Evolutionary conservation across 257 asterid genomes (phyloP), one percentile per base, ranked within the genome.

Genomic region (Solanum pennellii): DNA sequence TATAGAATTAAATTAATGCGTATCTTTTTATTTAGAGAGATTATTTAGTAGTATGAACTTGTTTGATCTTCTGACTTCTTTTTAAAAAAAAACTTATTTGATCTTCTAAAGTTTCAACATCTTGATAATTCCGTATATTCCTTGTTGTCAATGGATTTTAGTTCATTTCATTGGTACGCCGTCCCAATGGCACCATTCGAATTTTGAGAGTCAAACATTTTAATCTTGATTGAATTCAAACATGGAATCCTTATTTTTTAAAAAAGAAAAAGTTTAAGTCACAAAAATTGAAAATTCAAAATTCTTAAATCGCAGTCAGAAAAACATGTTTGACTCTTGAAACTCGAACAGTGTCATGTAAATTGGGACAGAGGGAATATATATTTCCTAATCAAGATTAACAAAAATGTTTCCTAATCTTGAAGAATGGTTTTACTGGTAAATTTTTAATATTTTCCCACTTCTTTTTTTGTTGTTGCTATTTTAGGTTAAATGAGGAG

Each of bases 401-500:
- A 35, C 20, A 29, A 29, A 52, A 44, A 49, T 49, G 18, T 44
- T 68, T 82, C 11, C n/a, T 42, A 82, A 31, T 25, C 47, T 59
- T 68, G 16, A 83, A 23, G 84, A 27, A 41, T 82, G 37, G 29
- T 87, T 89, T 79, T 86, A 27, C 89, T 65, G 87, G 86, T 89
- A 73, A 73, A 0, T 52, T 14, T 37, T 12, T 72, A 20, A 10
- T 35, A n/a, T 20, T 71, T 71, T 31, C 42, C 42, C 77, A 2
- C 5, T 37, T 29, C 3, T 31, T 15, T 71, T 16, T 49, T 6
- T 52, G 0, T 49, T 62, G 1, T 66, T 29, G 74, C 18, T 0
- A 73, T 74, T 37, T 21, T 74, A 96, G 99, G 93, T 89, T 96
- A 92, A 94, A 96, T 27, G 99, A 96, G 87, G 94, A 96, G 87